Evolutionary conservation across 2,329 filamentous ascomycete species (phyloP), one percentile per base, ranked within the genome.

Genomic region (Colletotrichum tropicicola): DNA sequence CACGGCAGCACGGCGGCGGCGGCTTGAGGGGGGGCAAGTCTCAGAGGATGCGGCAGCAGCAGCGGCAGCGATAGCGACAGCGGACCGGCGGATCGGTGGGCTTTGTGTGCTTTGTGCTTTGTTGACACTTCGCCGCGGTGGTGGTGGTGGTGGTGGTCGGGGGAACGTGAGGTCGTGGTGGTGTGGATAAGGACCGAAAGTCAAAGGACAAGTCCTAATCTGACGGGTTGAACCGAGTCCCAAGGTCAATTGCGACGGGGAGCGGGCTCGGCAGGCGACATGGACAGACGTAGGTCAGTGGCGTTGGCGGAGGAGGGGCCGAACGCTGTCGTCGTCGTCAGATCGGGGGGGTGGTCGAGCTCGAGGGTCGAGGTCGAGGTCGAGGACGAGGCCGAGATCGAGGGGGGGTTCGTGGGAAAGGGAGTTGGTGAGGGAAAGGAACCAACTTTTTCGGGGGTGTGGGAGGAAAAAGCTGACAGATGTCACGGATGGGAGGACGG

Each of bases 391-490:
- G 28, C 8, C 19, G 43, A 30, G 45, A n/a, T 23, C 17, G 21
- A 28, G 44, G 54, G 25, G 45, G 44, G 55, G 44, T 59, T 49
- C 55, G 55, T 59, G 55, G 61, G 39, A 51, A 64, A 54, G 48
- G 47, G 30, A 60, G 45, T 44, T 30, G 60, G 55, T 30, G 43
- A 48, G 32, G 39, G 25, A 47, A 55, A n/a, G 21, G 49, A 55
- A 35, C 43, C 56, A 65, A 54, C 57, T 65, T 61, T 60, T 64
- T 27, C 12, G 61, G 60, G 56, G 41, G 56, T 37, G 56, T 54
- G 56, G 49, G 32, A 60, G 48, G 32, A 48, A 43, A 64, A 64
- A 44, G 61, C 61, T 65, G 61, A 65, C 61, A 65, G 61, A 65
- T 65, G 61, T 65, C 56, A 61, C 61, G 28, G 39, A 60, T 54